Base-by-base conservation (phyloP, 441 rosid genomes). In the Theobroma grandiflorum region DNA sequence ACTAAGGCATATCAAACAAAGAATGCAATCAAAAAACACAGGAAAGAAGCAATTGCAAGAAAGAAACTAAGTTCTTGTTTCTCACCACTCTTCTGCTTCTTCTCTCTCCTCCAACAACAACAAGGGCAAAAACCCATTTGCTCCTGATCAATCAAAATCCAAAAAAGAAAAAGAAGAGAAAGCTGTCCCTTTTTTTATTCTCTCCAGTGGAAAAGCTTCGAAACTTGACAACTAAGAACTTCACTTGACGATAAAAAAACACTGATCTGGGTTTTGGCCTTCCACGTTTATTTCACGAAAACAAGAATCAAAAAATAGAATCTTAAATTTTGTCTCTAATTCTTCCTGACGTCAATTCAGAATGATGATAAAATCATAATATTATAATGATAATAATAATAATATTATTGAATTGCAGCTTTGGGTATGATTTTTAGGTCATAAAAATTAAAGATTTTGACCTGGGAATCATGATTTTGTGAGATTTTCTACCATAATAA, bases 121-220 rank as follows among this genome's bases (percentile, higher is more conserved):
- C 98, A 93, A 4, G 86, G 85, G 78, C 98, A 91, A 61, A n/a
- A 65, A 72, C 82, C 86, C 91, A 91, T 91, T 31, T 69, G 15
- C 64, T 55, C 38, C 38, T 62, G 47, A 15, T 35, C 64, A 80
- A 20, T 47, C 52, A 38, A 8, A 37, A 33, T 38, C 22, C 66
- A 73, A 43, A 47, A 55, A 66, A 58, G n/a, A 40, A 69, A 58
- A 72, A 72, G 26, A 67, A 55, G 31, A 26, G 31, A 26, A 45
- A 20, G 40, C 38, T 72, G 35, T 52, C 26, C 37, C 6, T 33
- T 40, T 57, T 53, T 20, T n/a, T 33, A 0, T 45, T 47, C 57
- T 47, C 1, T 71, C 26, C 18, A n/a, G 10, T 5, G 33, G 18
- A 57, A 73, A 73, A 53, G 64, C 49, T 37, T 72, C 6, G 65